A percentile compares a stretch with the other conserved stretches of the same genome.
phyloP scores from a whole-genome alignment of 495 filamentous ascomycete genomes.

The Aspergillus ellipticus region DNA sequence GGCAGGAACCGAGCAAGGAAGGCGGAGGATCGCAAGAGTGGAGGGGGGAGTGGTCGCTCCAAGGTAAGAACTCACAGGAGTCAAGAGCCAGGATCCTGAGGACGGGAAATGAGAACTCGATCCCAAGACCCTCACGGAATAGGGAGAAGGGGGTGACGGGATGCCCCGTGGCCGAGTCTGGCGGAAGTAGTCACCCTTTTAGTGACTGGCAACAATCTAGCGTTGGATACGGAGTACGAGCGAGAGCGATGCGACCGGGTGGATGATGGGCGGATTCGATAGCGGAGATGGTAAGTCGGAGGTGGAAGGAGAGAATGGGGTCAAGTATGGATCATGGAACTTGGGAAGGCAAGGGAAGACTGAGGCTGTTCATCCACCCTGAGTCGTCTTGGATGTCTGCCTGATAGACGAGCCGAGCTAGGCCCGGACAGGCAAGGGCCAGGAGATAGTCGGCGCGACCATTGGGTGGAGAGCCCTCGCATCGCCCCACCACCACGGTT shows the following conservation, averaged over 20 bases:
- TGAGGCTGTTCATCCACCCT: slow-evolving; percentile 18
- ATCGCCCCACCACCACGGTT: not conserved
- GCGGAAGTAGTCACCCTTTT: not conserved
- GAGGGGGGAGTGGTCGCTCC: no score
- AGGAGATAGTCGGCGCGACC: not conserved
- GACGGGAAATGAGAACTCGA: not conserved
- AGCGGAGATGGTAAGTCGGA: slow-evolving; percentile 9
- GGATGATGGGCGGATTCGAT: not conserved
- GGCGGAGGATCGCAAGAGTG: not conserved
- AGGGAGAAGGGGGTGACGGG: not conserved
- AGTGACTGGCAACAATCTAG: not conserved
- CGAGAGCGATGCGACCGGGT: not conserved
- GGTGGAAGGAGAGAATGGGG: slow-evolving; percentile 20
- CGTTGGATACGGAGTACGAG: not conserved
- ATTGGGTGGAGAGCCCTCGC: not conserved
- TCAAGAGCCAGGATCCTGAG: not conserved
- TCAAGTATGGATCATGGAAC: slow-evolving; percentile 7
- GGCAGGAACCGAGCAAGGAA: not conserved
- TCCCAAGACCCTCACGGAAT: not conserved
- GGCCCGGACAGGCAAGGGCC: slow-evolving; percentile 14
- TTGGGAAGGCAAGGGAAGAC: slow-evolving; percentile 11
- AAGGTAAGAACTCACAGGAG: not conserved
- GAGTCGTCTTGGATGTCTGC: slow-evolving; percentile 41
- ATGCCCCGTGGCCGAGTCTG: not conserved
- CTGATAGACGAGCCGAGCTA: slow-evolving; percentile 39